phyloP scores from a whole-genome alignment of 805 yeast species.

The Lachancea lanzarotensis region DNA sequence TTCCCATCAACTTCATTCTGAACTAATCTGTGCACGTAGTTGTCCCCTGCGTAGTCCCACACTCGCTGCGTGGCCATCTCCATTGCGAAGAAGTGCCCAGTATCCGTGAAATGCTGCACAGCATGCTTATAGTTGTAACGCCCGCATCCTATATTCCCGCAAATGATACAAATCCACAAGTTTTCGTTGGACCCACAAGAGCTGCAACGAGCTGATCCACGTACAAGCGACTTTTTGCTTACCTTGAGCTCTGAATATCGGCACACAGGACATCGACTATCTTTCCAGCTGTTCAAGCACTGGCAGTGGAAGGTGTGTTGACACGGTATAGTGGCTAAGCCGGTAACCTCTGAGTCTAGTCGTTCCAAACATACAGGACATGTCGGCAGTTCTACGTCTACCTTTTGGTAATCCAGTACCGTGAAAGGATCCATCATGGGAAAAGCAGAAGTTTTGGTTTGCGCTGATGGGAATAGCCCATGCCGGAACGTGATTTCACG shows the following conservation, averaged over 20 bases:
- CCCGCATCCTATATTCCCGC: slow-evolving; percentile 92
- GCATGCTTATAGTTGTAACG: slow-evolving; percentile 84
- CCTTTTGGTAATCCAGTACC: slow-evolving; percentile 3
- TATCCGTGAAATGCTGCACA: slow-evolving; percentile 65
- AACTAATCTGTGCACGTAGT: slow-evolving; percentile 77
- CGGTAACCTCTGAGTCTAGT: slow-evolving; percentile 75
- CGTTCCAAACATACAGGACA: slow-evolving; percentile 91
- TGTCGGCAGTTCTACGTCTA: slow-evolving; percentile 65
- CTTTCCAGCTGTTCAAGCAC: slow-evolving; percentile 83
- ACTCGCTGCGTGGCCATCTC: slow-evolving; percentile 77
- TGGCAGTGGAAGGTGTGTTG: slow-evolving; percentile 91
- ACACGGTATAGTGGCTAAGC: slow-evolving; percentile 80
- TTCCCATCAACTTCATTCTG: slow-evolving; percentile 88
- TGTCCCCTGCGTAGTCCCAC: slow-evolving; percentile 92
- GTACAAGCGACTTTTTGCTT: slow-evolving; percentile 15
- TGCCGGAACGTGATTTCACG: slow-evolving; percentile 46
- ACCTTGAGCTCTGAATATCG: slow-evolving; percentile 54
- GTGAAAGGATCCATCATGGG: slow-evolving; percentile 71
- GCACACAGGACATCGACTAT: slow-evolving; percentile 87
- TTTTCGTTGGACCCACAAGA: slow-evolving; percentile 55
- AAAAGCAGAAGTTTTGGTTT: slow-evolving; percentile 33
- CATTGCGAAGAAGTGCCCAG: slow-evolving; percentile 89
- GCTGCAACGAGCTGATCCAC: slow-evolving; percentile 41
- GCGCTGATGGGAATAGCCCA: slow-evolving; percentile 14
- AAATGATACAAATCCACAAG: slow-evolving; percentile 82